A percentile compares a stretch with the other conserved stretches of the same genome.
Evolutionary conservation across 2,329 filamentous ascomycete species (phyloP).

Genomic region (Ceratocystis alfenasii): DNA sequence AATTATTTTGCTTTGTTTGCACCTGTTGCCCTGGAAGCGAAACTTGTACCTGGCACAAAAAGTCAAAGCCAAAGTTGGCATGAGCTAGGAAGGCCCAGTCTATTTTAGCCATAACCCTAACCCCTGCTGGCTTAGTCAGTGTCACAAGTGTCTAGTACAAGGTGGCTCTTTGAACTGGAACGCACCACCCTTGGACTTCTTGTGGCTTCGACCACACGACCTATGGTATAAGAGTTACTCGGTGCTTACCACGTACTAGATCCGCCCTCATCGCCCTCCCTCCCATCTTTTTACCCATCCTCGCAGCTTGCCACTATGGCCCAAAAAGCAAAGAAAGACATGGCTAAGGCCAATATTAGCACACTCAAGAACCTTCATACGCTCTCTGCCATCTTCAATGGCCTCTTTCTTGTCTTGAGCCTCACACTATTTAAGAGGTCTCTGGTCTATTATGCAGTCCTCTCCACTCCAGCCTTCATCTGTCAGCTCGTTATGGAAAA

Average conservation of each 20-base stretch:
- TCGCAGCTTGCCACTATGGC: conserved; percentile 37
- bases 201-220: no score
- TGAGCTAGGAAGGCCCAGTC: neutral
- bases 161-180: neutral
- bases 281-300: neutral
- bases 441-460: conserved; percentile 54
- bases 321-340: conserved; percentile 52
- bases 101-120: neutral
- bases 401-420: conserved; percentile 61
- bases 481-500: conserved; percentile 81
- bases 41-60: conserved; percentile 3
- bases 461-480: conserved; percentile 62
- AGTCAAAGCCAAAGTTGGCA: neutral
- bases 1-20: conserved; percentile 8
- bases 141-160: conserved; percentile 5
- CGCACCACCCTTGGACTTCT: no score
- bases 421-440: conserved; percentile 54
- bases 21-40: conserved; percentile 21
- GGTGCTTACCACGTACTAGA: no score
- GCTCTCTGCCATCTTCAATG: conserved; percentile 59
- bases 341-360: conserved; percentile 64
- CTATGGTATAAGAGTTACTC: no score
- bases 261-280: no score
- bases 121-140: conserved; percentile 5
- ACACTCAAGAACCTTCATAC: conserved; percentile 73